Percentiles rank a stretch among this genome's conserved stretches.
These are phyloP conservation scores for Clathrospora elynae DNA, from an alignment of 2,329 filamentous ascomycete species.

Conservation along the genomic window DNA sequence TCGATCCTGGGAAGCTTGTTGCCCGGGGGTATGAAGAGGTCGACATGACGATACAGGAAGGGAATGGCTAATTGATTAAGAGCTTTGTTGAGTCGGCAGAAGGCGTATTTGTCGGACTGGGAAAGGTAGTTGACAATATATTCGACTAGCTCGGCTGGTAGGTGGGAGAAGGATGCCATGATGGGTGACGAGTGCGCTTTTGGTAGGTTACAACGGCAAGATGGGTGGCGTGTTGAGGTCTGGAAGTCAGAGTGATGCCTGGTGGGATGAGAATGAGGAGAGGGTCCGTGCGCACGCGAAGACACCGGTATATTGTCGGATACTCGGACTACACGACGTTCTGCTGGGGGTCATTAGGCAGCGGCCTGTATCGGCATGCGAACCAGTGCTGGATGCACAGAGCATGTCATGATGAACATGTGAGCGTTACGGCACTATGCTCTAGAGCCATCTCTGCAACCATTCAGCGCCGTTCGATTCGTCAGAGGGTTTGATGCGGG, in stretches of 20 bases:
- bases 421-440: constrained; percentile 1
- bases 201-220: not conserved
- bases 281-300: constrained; percentile 3
- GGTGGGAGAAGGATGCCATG: constrained; percentile 28
- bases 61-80: constrained; percentile 21
- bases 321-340: constrained; percentile 15
- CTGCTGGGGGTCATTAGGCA: constrained; percentile 4
- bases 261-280: not conserved
- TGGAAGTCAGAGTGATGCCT: constrained; percentile 4
- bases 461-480: constrained; percentile 10
- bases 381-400: constrained; percentile 7
- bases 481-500: constrained; percentile 12
- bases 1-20: constrained; percentile 32
- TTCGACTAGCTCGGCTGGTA: constrained; percentile 35
- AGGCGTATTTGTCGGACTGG: constrained; percentile 24
- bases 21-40: constrained; percentile 25
- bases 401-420: constrained; percentile 1
- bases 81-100: constrained; percentile 20
- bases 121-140: constrained; percentile 24
- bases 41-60: constrained; percentile 32
- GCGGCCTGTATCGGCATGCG: constrained; percentile 9
- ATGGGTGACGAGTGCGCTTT: not conserved
- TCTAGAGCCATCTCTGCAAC: constrained; percentile 7
- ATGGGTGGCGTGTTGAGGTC: not conserved
- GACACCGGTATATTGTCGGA: not conserved